A percentile compares a stretch with the other conserved stretches of the same genome.
These are phyloP conservation scores for Sisymbrium altissimum DNA, from an alignment of 345 rosid species.

Conservation along the genomic window DNA sequence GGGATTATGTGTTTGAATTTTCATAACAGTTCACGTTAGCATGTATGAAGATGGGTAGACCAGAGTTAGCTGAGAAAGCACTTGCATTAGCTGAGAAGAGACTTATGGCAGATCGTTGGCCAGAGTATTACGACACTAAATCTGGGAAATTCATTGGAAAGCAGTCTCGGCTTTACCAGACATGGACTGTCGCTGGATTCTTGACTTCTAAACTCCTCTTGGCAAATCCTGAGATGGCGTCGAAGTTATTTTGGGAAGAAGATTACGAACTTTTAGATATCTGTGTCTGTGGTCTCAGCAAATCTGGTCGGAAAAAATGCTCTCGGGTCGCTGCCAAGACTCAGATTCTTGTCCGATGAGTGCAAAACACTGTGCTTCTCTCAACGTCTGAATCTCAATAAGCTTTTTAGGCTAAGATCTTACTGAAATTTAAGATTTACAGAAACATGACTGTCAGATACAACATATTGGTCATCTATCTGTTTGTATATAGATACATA, in stretches of 20 bases:
- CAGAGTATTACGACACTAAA: conserved; percentile 88
- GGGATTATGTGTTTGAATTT: neutral
- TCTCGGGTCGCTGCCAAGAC: conserved; percentile 88
- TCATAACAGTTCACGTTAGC: conserved; percentile 78
- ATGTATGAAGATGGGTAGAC: conserved; percentile 88
- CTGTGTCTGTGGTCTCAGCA: conserved; percentile 83
- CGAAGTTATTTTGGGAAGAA: conserved; percentile 82
- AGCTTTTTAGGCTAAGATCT: conserved; percentile 1
- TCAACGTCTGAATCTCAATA: neutral
- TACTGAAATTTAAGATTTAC: conserved; percentile 2
- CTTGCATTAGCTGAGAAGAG: conserved; percentile 75
- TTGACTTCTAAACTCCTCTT: conserved; percentile 73
- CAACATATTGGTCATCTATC: conserved; percentile 1
- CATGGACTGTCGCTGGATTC: conserved; percentile 95
- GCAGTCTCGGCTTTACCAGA: conserved; percentile 79
- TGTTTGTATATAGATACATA: neutral
- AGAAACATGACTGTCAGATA: conserved; percentile 17
- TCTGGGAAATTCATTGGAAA: conserved; percentile 88
- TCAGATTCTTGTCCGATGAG: conserved; percentile 70
- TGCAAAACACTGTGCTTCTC: neutral
- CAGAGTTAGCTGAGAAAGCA: conserved; percentile 79
- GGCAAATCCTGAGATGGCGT: conserved; percentile 81
- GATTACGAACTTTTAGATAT: conserved; percentile 87
- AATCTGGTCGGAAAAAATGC: conserved; percentile 79
- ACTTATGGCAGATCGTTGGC: conserved; percentile 76